Evolutionary conservation across 2,329 filamentous ascomycete genomes (phyloP).

Genomic region (Ascosphaera apis): DNA sequence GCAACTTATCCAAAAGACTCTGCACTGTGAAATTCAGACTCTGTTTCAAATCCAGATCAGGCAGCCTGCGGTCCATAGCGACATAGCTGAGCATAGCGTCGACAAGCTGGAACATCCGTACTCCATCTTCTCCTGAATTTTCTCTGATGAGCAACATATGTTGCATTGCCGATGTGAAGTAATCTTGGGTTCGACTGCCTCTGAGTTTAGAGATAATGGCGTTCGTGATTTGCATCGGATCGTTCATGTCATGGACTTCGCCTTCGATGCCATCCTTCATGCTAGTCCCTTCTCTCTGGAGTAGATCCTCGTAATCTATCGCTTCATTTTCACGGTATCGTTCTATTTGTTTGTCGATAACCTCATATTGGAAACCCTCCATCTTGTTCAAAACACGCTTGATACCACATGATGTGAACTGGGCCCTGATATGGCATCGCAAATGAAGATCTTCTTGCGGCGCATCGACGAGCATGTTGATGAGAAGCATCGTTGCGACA

Average conservation of each 20-base stretch:
- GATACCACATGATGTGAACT: slow-evolving; percentile 89
- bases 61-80: slow-evolving; percentile 85
- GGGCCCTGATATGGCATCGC: slow-evolving; percentile 79
- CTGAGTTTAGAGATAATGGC: slow-evolving; percentile 70
- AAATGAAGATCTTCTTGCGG: slow-evolving; percentile 74
- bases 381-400: slow-evolving; percentile 88
- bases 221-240: slow-evolving; percentile 81
- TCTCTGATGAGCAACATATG: slow-evolving; percentile 83
- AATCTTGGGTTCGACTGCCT: slow-evolving; percentile 72
- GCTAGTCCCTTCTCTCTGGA: slow-evolving; percentile 75
- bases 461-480: slow-evolving; percentile 92
- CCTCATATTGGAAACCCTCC: slow-evolving; percentile 94
- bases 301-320: slow-evolving; percentile 93
- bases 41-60: slow-evolving; percentile 95
- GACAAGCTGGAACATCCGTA: slow-evolving; percentile 92
- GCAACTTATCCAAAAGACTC: slow-evolving; percentile 78
- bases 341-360: slow-evolving; percentile 96
- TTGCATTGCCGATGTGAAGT: slow-evolving; percentile 87
- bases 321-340: slow-evolving; percentile 81
- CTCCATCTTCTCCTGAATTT: slow-evolving; percentile 71
- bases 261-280: slow-evolving; percentile 71
- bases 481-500: slow-evolving; percentile 74
- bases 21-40: slow-evolving; percentile 95
- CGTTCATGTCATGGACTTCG: slow-evolving; percentile 75
- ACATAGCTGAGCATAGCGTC: slow-evolving; percentile 99